Base-by-base conservation (phyloP, 2,329 filamentous ascomycete genomes). In the Monilinia fructigena region DNA sequence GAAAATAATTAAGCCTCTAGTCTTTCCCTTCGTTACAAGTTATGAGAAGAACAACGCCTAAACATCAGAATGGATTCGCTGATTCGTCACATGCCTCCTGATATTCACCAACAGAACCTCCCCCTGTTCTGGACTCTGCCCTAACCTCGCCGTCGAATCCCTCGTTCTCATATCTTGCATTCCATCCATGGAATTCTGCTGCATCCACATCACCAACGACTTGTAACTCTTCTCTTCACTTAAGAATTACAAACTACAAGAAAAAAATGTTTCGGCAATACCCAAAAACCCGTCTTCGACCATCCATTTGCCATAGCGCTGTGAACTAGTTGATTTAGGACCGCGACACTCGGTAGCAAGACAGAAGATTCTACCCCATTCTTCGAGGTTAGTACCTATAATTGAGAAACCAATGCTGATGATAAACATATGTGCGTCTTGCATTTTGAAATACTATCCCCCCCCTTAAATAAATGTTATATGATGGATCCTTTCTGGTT, bases 241-340 rank as follows among this genome's bases (percentile, higher is more conserved):
- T 84, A 86, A 14, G 77, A 73, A 70, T 82, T 83, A 45, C 78
- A 78, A 0, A 84, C 83, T 76, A 28, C 83, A 81, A 72, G 80
- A 82, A 70, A 70, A 70, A 78, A 82, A 7, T 81, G 71, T 2
- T 71, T 85, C 80, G 0, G 75, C 75, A 0, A 87, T 80, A 64
- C 85, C 79, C 55, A 78, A 76, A 68, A 87, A 87, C 0, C 85
- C 85, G 0, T 80, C 83, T 16, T 82, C 81, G 3, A 76, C 74
- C 70, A 86, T 78, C 64, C 80, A 78, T 5, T 65, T 63, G 31
- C 67, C 68, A 66, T 72, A 73, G 14, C 66, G 48, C 77, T 74
- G 63, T 79, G 77, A 69, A 50, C 71, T 72, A 1, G 50, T 62
- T 26, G 53, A 54, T 23, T 63, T 53, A 20, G 63, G 28, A 2